Evolutionary conservation across 805 yeast species (phyloP).

Genomic region (Tetrapisispora iriomotensis): DNA sequence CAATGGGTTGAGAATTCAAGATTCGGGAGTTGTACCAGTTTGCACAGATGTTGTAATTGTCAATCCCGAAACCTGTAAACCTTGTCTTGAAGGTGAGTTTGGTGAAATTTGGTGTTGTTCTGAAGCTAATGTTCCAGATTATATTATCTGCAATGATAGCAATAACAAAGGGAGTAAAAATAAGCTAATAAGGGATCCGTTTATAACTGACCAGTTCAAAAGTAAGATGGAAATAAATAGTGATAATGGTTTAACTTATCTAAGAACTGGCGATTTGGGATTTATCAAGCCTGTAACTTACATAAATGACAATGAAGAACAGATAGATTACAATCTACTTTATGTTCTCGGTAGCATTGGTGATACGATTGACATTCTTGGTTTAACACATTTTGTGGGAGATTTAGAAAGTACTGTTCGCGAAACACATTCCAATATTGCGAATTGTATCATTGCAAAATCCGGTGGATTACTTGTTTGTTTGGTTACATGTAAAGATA

Average conservation of each 20-base stretch:
- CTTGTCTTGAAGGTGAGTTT: constrained; percentile 82
- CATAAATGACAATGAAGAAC: constrained; percentile 32
- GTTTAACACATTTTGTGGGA: constrained; percentile 79
- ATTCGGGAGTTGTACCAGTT: constrained; percentile 92
- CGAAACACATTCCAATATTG: constrained; percentile 36
- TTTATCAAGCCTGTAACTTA: constrained; percentile 68
- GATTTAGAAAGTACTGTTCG: constrained; percentile 72
- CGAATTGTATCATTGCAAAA: constrained; percentile 57
- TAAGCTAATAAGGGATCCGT: constrained; percentile 41
- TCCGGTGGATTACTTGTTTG: constrained; percentile 72
- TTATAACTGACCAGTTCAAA: constrained; percentile 44
- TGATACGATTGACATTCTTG: constrained; percentile 84
- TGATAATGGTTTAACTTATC: constrained; percentile 51
- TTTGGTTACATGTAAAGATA: constrained; percentile 53
- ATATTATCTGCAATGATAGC: constrained; percentile 36
- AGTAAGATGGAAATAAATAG: constrained; percentile 56
- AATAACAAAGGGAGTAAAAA: constrained; percentile 5
- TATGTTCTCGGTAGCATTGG: constrained; percentile 77
- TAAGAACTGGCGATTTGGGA: constrained; percentile 92
- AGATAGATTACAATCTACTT: constrained; percentile 54
- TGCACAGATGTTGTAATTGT: constrained; percentile 91
- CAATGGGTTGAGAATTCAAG: constrained; percentile 65
- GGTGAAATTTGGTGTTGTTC: constrained; percentile 97
- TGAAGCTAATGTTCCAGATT: constrained; percentile 65
- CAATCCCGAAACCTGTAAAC: constrained; percentile 76